Conservation (phyloP, 2,329 filamentous ascomycete species). For the Calonectria montana region DNA sequence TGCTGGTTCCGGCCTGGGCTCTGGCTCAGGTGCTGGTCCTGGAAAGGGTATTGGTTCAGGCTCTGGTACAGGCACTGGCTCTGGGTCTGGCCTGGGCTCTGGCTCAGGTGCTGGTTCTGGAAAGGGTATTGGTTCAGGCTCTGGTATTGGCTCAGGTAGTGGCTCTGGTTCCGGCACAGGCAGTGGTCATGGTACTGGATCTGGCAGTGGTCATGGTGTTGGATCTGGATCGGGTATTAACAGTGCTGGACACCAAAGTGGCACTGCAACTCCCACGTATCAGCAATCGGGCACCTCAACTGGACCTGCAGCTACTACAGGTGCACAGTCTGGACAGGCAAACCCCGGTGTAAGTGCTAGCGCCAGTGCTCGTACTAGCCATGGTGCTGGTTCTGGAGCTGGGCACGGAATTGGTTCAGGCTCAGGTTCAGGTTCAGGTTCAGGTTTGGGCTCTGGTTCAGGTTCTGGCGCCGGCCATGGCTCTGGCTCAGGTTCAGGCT, state of each 20-base stretch:
- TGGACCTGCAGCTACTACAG: too few species aligned
- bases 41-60: background rate
- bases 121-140: background rate
- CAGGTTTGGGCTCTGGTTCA: too few species aligned
- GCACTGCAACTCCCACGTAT: too few species aligned
- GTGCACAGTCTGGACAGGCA: too few species aligned
- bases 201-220: too few species aligned
- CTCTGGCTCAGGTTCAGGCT: background rate
- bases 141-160: background rate
- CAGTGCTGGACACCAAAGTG: too few species aligned
- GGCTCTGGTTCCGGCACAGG: background rate
- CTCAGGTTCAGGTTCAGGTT: background rate
- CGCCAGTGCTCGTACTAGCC: background rate
- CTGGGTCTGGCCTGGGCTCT: background rate
- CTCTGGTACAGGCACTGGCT: background rate
- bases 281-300: too few species aligned
- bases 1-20: background rate
- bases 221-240: background rate
- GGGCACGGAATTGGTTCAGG: background rate
- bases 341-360: too few species aligned
- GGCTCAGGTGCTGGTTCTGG: background rate
- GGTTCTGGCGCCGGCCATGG: background rate
- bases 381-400: background rate
- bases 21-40: background rate
- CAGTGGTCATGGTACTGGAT: background rate